Conservation (phyloP, 148 eudicot species). For the Bassia scoparia region DNA sequence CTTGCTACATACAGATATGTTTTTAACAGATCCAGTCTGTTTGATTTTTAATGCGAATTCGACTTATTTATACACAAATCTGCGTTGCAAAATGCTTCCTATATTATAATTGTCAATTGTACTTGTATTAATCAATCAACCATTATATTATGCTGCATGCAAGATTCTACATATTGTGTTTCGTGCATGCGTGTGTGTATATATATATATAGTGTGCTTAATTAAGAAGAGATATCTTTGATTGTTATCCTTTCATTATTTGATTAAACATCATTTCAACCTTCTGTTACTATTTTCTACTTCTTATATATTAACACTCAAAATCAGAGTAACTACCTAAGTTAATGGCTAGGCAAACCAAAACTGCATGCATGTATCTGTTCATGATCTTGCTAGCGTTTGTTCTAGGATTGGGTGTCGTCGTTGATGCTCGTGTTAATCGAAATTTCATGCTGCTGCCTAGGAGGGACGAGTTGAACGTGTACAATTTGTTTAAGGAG, state of each 20-base stretch:
- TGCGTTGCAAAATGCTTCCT: not conserved
- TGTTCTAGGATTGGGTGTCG: not conserved
- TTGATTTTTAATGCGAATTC: not conserved
- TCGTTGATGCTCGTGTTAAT: slow-evolving; percentile 25
- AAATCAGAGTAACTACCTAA: not conserved
- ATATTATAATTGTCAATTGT: not conserved
- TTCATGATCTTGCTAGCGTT: slow-evolving; percentile 2
- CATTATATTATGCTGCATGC: not conserved
- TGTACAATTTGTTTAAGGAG: slow-evolving; percentile 18
- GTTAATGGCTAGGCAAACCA: slow-evolving; percentile 18
- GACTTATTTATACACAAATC: not conserved
- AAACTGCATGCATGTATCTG: not conserved
- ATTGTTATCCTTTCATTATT: not conserved
- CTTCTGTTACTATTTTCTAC: not conserved
- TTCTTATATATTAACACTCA: too few relatives aligned
- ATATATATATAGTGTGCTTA: too few relatives aligned
- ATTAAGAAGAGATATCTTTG: not conserved
- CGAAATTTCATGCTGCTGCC: slow-evolving; percentile 5
- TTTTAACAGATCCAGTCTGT: slow-evolving; percentile 1
- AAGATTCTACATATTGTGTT: too few relatives aligned
- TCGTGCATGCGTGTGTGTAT: too few relatives aligned
- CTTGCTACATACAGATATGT: too few relatives aligned
- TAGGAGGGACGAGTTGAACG: not conserved
- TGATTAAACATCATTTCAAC: not conserved
- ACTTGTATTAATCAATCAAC: not conserved